A percentile compares a stretch with the other conserved stretches of the same genome.
These are phyloP conservation scores for Allium fistulosum DNA, from an alignment of 106 monocot genomes.

Conservation along the genomic window DNA sequence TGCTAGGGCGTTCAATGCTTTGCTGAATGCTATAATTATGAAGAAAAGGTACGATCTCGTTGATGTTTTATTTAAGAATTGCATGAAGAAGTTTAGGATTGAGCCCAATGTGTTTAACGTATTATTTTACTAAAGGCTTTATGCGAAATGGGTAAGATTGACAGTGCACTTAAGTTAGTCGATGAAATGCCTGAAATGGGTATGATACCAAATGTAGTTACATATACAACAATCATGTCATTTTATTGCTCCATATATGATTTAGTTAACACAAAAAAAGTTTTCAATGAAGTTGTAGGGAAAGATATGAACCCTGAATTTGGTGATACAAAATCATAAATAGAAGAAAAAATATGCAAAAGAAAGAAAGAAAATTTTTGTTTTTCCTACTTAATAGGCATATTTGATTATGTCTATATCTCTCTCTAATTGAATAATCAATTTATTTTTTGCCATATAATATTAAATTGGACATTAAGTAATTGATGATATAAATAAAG, in stretches of 20 bases:
- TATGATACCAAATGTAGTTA: slow-evolving; percentile 48
- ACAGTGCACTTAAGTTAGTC: slow-evolving; percentile 41
- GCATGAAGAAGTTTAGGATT: slow-evolving; percentile 33
- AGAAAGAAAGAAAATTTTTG: too few relatives aligned
- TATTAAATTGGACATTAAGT: too few relatives aligned
- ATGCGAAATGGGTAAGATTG: slow-evolving; percentile 34
- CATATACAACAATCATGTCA: slow-evolving; percentile 55
- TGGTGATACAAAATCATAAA: too few relatives aligned
- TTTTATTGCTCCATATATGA: slow-evolving; percentile 40
- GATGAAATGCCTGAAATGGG: slow-evolving; percentile 79
- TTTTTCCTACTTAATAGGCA: too few relatives aligned
- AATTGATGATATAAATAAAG: too few relatives aligned
- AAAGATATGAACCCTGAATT: slow-evolving; percentile 35
- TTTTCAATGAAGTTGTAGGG: slow-evolving; percentile 34
- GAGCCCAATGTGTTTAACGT: slow-evolving; percentile 55
- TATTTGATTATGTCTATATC: too few relatives aligned
- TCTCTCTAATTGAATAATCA: too few relatives aligned
- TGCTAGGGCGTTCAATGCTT: slow-evolving; percentile 69
- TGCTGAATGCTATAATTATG: slow-evolving; percentile 70
- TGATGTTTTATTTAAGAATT: slow-evolving; percentile 44
- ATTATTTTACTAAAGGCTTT: slow-evolving; percentile 72
- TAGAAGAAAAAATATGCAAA: too few relatives aligned
- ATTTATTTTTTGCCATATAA: too few relatives aligned
- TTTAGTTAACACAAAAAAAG: slow-evolving; percentile 17
- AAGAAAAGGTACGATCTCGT: slow-evolving; percentile 42